A percentile compares a stretch with the other conserved stretches of the same genome.
phyloP scores from a whole-genome alignment of 352 stramenopile genomes.

The Globisporangium nagaii region DNA sequence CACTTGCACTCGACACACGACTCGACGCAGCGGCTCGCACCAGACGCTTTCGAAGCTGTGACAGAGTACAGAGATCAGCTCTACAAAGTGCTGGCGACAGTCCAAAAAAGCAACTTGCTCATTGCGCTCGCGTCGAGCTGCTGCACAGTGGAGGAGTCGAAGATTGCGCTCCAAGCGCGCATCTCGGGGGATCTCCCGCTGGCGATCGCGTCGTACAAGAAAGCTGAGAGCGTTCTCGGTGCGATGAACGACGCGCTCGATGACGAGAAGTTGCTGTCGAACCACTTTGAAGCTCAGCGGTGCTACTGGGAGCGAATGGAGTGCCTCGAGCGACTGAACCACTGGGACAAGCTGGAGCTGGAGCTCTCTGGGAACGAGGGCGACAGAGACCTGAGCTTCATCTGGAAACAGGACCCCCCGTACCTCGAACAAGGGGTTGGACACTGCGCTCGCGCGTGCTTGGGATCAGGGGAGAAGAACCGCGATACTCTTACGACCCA shows the following conservation, averaged over 20 bases:
- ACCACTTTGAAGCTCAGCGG: slow-evolving; percentile 38
- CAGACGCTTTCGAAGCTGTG: slow-evolving; percentile 13
- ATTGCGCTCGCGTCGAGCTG: slow-evolving; percentile 46
- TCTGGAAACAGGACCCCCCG: slow-evolving; percentile 57
- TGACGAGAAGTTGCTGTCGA: slow-evolving; percentile 16
- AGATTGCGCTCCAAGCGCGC: slow-evolving; percentile 53
- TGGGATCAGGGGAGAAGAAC: slow-evolving; percentile 26
- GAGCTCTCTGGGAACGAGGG: slow-evolving; percentile 27
- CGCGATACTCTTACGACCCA: not conserved
- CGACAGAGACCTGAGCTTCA: slow-evolving; percentile 17
- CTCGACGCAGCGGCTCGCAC: not conserved
- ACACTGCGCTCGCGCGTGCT: slow-evolving; percentile 37
- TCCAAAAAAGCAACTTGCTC: slow-evolving; percentile 63
- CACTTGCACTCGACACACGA: slow-evolving; percentile 9
- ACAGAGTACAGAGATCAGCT: slow-evolving; percentile 60
- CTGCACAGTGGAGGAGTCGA: slow-evolving; percentile 51
- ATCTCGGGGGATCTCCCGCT: slow-evolving; percentile 63
- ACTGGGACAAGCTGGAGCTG: slow-evolving; percentile 51
- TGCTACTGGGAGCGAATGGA: slow-evolving; percentile 60
- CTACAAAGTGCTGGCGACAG: slow-evolving; percentile 60
- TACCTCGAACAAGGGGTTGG: slow-evolving; percentile 66
- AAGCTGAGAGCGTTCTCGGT: slow-evolving; percentile 42
- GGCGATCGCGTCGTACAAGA: slow-evolving; percentile 68
- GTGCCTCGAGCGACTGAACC: slow-evolving; percentile 65
- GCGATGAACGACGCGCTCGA: slow-evolving; percentile 35